Evolutionary conservation across 2,329 filamentous ascomycete genomes (phyloP), one percentile per base, ranked within the genome.

Genomic region (Calonectria multiphialidica): DNA sequence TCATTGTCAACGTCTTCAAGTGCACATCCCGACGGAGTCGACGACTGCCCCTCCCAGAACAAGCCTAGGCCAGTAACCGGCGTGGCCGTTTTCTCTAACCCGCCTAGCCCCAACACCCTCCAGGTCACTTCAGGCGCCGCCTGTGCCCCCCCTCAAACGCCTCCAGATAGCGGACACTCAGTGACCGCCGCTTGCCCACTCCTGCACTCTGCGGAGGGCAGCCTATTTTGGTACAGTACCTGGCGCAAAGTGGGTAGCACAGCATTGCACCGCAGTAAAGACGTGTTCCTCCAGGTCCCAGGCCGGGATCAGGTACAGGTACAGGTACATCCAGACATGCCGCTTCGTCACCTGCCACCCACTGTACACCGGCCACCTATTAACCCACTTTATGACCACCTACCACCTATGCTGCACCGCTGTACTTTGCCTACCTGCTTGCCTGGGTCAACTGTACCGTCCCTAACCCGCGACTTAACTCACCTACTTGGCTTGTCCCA

Each of bases 1-100:
- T 30, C 28, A 30, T 30, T 30, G 28, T 30, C n/a, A n/a, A n/a
- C n/a, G n/a, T n/a, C n/a, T 28, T 35, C 30, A 30, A 55, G 28
- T 23, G 25, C 49, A 28, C 21, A 21, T 21, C 45, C 7, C 21
- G 50, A 37, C n/a, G 12, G n/a, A 9, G n/a, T 25, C 10, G 9
- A n/a, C 35, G 37, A 28, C 37, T 42, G 35, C 37, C 57, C 57
- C 37, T 61, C 57, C 15, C 6, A 40, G n/a, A 28, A 47, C 35
- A 40, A 30, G 65, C 57, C 45, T 62, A 62, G 44, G 15, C 23
- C 66, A 63, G 42, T 25, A 61, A 57, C 30, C 65, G 53, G 65
- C 33, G 30, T 50, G 21, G 65, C 65, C 59, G 59, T 64, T 65
- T 57, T 69, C 59, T 40, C 49, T 64, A 64, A 57, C 40, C 67